Percentiles rank a stretch among this genome's conserved stretches.
phyloP scores from a whole-genome alignment of 306 rosid species.

The Pachyrhizus erosus region DNA sequence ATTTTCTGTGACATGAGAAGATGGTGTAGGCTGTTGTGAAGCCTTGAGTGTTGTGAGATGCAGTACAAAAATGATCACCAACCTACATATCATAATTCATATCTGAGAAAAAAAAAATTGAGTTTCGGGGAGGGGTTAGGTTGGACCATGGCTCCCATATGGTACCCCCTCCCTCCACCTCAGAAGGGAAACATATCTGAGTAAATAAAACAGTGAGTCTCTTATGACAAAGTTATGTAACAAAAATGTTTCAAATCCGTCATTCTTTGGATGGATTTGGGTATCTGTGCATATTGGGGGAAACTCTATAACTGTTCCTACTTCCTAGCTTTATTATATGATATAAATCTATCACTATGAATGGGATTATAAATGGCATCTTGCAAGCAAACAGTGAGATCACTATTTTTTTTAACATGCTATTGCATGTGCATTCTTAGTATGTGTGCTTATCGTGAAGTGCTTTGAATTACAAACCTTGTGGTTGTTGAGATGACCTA shows the following conservation, averaged over 20 bases:
- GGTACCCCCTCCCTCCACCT: neutral
- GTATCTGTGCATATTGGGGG: neutral
- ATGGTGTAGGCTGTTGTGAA: neutral
- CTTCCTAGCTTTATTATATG: conserved; percentile 17
- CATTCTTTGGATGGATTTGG: conserved; percentile 34
- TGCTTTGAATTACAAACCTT: conserved; percentile 20
- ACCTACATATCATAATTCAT: neutral
- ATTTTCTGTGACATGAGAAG: neutral
- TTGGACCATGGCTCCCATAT: neutral
- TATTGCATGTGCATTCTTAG: conserved; percentile 13
- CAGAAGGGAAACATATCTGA: neutral
- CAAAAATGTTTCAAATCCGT: conserved; percentile 3
- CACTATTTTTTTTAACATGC: neutral
- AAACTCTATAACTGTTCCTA: neutral
- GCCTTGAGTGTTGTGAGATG: neutral
- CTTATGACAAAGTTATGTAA: neutral
- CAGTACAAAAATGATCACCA: neutral
- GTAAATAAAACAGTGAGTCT: neutral
- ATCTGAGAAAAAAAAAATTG: neutral
- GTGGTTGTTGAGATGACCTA: conserved; percentile 24
- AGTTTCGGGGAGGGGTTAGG: neutral
- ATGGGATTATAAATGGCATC: neutral
- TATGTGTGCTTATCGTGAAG: conserved; percentile 13
- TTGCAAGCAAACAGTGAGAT: neutral
- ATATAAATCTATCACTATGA: conserved; percentile 10